Evolutionary conservation across 352 stramenopile genomes (phyloP).

Genomic region (Pythium biforme): DNA sequence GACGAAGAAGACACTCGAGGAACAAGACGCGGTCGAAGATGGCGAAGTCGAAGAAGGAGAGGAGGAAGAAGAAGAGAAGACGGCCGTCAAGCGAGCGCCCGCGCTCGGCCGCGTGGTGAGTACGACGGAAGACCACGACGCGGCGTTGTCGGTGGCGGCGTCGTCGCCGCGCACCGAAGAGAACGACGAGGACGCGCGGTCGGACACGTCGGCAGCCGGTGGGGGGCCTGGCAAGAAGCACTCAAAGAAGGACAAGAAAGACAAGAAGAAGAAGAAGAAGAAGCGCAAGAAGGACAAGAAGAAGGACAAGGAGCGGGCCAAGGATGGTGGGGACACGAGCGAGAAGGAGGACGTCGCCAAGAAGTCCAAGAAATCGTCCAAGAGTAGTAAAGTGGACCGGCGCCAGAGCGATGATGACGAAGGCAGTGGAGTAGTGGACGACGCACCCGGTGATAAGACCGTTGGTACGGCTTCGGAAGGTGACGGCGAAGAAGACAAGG

Average conservation of each 20-base stretch:
- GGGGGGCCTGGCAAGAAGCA: conserved; percentile 34
- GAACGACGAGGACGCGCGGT: conserved; percentile 26
- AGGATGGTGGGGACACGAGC: conserved; percentile 25
- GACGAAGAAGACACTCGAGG: background rate
- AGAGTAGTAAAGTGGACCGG: conserved; percentile 3
- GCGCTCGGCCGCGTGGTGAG: conserved; percentile 14
- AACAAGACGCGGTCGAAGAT: background rate
- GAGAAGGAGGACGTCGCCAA: conserved; percentile 17
- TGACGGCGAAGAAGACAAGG: conserved; percentile 8
- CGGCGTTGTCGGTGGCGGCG: conserved; percentile 16
- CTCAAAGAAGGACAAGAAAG: conserved; percentile 37
- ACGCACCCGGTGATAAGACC: background rate
- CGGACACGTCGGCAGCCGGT: conserved; percentile 38
- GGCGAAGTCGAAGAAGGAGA: conserved; percentile 2
- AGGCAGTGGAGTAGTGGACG: background rate
- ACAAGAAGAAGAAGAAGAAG: conserved; percentile 45
- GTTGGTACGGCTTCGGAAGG: conserved; percentile 6
- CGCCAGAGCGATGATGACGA: background rate
- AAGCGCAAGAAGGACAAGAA: conserved; percentile 72
- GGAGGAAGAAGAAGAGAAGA: conserved; percentile 1
- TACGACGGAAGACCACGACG: conserved; percentile 5
- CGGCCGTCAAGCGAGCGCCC: conserved; percentile 11
- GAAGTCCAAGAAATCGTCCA: conserved; percentile 13
- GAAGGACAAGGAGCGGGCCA: conserved; percentile 41
- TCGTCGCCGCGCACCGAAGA: conserved; percentile 25